phyloP scores from a whole-genome alignment of 129 eudicot species.

The Dittrichia graveolens region DNA sequence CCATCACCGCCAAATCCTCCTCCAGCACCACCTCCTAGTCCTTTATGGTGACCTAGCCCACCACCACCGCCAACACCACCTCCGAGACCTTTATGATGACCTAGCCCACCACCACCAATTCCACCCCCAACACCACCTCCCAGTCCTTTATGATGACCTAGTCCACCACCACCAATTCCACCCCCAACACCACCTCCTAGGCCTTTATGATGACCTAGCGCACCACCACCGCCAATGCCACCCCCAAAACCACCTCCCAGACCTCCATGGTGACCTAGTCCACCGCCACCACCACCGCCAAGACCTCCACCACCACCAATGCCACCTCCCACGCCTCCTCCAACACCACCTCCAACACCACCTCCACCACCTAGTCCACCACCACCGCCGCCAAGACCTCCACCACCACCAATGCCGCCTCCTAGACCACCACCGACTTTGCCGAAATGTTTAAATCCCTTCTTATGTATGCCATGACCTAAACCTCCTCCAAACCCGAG shows the following conservation, averaged over 20 bases:
- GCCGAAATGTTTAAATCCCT: constrained; percentile 37
- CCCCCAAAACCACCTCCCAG: constrained; percentile 36
- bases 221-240: constrained; percentile 34
- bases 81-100: constrained; percentile 25
- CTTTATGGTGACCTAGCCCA: constrained; percentile 1
- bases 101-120: constrained; percentile 22
- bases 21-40: constrained; percentile 23
- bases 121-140: constrained; percentile 14
- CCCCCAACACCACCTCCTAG: neutral
- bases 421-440: constrained; percentile 43
- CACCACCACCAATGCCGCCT: constrained; percentile 42
- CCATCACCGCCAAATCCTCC: constrained; percentile 29
- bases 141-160: neutral
- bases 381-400: constrained; percentile 41
- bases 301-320: constrained; percentile 39
- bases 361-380: constrained; percentile 37
- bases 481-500: constrained; percentile 38
- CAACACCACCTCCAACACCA: constrained; percentile 36
- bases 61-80: constrained; percentile 40
- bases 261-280: constrained; percentile 18
- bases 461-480: constrained; percentile 45
- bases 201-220: neutral
- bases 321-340: constrained; percentile 51
- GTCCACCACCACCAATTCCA: constrained; percentile 19
- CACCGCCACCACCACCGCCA: constrained; percentile 48